phyloP scores from a whole-genome alignment of 2,329 filamentous ascomycete genomes.

The Fusarium sulawesiense region DNA sequence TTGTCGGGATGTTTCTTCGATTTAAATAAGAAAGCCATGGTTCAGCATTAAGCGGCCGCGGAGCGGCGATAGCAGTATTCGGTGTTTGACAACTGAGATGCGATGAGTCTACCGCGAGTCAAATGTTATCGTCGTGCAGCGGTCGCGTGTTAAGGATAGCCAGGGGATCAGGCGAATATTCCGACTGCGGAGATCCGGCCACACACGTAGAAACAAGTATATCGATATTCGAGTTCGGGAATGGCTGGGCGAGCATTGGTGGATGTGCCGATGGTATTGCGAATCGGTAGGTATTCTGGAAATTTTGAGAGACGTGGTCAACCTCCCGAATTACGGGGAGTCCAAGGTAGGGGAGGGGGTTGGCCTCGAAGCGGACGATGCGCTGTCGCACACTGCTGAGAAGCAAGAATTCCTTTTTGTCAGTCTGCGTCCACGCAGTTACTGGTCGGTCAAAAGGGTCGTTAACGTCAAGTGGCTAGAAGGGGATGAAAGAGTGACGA shows the following conservation, averaged over 20 bases:
- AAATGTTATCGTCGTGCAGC: constrained; percentile 12
- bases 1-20: constrained; percentile 81
- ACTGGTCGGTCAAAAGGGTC: constrained; percentile 11
- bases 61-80: constrained; percentile 49
- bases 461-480: constrained; percentile 20
- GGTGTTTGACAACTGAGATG: constrained; percentile 10
- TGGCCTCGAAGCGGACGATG: constrained; percentile 39
- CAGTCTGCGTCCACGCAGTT: constrained; percentile 34
- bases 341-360: constrained; percentile 34
- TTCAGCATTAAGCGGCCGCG: constrained; percentile 55
- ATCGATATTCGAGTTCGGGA: constrained; percentile 52
- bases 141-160: constrained; percentile 41
- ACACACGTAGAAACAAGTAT: constrained; percentile 47
- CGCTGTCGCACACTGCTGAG: constrained; percentile 36
- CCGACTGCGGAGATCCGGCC: constrained; percentile 40
- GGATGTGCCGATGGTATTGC: constrained; percentile 40
- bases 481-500: constrained; percentile 37
- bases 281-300: constrained; percentile 47
- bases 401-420: constrained; percentile 30
- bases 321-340: constrained; percentile 52
- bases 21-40: constrained; percentile 86
- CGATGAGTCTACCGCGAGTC: constrained; percentile 13
- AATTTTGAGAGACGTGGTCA: constrained; percentile 43
- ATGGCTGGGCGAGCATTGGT: constrained; percentile 61
- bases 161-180: constrained; percentile 20